A percentile compares a stretch with the other conserved stretches of the same genome.
Conservation (phyloP, 805 yeast species). For the Starmerella potacharoeniae region DNA sequence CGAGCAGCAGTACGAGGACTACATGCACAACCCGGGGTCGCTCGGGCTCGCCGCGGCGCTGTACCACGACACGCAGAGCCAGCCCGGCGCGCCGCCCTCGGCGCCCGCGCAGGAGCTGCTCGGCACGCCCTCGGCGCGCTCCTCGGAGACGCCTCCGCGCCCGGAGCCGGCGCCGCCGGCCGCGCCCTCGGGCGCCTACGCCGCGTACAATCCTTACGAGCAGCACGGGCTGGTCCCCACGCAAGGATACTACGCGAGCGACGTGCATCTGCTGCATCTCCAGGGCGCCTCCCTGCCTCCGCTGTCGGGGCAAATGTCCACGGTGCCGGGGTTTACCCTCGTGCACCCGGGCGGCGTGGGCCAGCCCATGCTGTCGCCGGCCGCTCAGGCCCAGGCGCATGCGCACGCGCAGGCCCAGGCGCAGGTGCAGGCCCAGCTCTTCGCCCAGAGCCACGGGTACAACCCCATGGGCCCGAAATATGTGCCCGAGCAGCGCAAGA, state of each 20-base stretch:
- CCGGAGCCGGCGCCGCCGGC: neutral
- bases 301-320: neutral
- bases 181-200: neutral
- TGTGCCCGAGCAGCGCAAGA: neutral
- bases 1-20: constrained; percentile 4
- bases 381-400: neutral
- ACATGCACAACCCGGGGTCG: neutral
- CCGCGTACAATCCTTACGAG: neutral
- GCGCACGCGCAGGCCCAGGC: neutral
- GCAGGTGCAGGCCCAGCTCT: neutral
- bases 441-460: neutral
- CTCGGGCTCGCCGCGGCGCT: constrained; percentile 1
- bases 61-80: neutral
- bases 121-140: neutral
- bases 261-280: neutral
- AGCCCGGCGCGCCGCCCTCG: neutral
- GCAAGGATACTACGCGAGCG: neutral
- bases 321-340: neutral
- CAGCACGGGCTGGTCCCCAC: constrained; percentile 1
- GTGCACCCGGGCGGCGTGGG: neutral
- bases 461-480: neutral
- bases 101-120: neutral
- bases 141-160: neutral
- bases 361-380: neutral
- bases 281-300: neutral